Base-by-base conservation (phyloP, 192 early-diverging fungal genomes). In the Funneliformis geosporum region DNA sequence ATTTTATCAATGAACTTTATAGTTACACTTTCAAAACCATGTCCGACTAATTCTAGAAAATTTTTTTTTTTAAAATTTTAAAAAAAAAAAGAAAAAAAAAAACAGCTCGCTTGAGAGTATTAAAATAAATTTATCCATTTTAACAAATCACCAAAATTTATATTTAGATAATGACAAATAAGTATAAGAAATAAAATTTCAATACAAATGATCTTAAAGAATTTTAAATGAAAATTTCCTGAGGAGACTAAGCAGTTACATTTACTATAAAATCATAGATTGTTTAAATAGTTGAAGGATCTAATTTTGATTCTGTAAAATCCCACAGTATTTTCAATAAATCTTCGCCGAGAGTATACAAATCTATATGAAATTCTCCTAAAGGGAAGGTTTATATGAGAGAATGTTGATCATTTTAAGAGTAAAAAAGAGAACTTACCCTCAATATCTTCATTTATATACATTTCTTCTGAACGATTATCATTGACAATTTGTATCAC, bases 361-460 rank as follows among this genome's bases (percentile, higher is more conserved):
- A 69, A 72, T 86, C 85, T 33, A 86, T 77, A 28, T 86, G 85
- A 69, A 83, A 86, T 39, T 86, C 85, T 3, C 85, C 85, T 69
- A 78, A 68, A 82, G 71, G 9, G 27, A 43, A n/a, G 14, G 47
- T 25, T 18, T 14, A 65, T 60, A 18, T 55, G n/a, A 66, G n/a
- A 27, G 33, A 55, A 11, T 27, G 33, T n/a, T 55, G 12, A 28
- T n/a, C 9, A n/a, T 68, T 23, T 14, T 78, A 11, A 5, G n/a
- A 33, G 0, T 61, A 27, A 5, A n/a, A 18, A 21, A 62, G 21
- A 43, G 55, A 12, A 7, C 33, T 75, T 83, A 86, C 85, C 85
- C 73, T 86, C 85, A 33, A 76, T 82, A 18, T 83, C 82, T 25
- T 86, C 85, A 40, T 82, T 82, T 28, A 86, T 81, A 55, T 86